phyloP scores from a whole-genome alignment of 2,329 filamentous ascomycete genomes.

The Trichophyton mentagrophytes region DNA sequence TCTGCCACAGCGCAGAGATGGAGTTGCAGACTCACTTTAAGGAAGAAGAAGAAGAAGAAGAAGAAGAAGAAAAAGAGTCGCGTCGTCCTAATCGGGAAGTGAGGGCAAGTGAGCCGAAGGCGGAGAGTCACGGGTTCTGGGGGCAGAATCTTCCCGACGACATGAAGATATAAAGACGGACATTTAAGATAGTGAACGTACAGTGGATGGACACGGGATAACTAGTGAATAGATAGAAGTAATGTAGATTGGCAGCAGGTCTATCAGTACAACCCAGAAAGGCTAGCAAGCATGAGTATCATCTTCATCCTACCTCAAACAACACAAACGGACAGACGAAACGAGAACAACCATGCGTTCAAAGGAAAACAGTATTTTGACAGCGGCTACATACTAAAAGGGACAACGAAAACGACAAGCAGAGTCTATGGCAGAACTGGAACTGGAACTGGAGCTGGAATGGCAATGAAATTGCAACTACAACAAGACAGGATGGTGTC shows the following conservation, averaged over 20 bases:
- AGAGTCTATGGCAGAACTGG: too few relatives aligned
- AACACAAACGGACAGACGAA: neutral
- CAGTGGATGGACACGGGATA: neutral
- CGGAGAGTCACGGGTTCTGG: neutral
- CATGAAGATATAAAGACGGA: neutral
- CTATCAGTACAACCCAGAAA: neutral
- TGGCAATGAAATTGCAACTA: neutral
- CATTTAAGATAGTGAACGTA: neutral
- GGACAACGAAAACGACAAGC: too few relatives aligned
- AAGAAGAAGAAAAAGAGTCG: neutral
- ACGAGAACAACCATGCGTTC: too few relatives aligned
- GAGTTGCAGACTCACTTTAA: neutral
- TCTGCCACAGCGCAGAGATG: too few relatives aligned
- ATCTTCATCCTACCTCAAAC: neutral
- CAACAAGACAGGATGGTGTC: neutral
- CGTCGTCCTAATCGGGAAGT: constrained; percentile 4
- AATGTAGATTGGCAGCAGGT: neutral
- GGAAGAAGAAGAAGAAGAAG: neutral
- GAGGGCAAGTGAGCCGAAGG: constrained; percentile 2
- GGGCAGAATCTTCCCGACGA: neutral
- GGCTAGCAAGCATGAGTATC: neutral
- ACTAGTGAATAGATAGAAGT: neutral
- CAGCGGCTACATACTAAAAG: neutral
- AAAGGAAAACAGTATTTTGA: too few relatives aligned
- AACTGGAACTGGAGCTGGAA: neutral